Percentiles rank a stretch among this genome's conserved stretches.
Evolutionary conservation across 2,329 filamentous ascomycete genomes (phyloP).

Genomic region (Penicillium capsulatum): DNA sequence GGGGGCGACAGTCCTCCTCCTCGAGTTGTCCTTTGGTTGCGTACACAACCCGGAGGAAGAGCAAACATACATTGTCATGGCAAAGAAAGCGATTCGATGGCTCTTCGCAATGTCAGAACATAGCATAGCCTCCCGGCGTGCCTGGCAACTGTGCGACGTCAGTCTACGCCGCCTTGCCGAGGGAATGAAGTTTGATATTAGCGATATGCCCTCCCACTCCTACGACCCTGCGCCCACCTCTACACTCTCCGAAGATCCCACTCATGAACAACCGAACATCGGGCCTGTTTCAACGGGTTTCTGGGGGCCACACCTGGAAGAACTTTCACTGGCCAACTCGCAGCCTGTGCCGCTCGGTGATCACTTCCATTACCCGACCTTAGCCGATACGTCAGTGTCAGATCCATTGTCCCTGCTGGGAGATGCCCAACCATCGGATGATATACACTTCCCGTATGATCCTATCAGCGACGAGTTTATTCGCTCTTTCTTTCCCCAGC

Average conservation of each 20-base stretch:
- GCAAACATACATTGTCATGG: constrained; percentile 29
- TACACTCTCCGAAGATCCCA: constrained; percentile 4
- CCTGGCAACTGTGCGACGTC: constrained; percentile 41
- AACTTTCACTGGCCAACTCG: constrained; percentile 3
- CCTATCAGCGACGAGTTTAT: constrained; percentile 39
- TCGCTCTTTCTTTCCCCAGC: constrained; percentile 36
- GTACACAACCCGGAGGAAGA: constrained; percentile 44
- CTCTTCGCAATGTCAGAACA: constrained; percentile 40
- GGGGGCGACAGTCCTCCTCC: constrained; percentile 41
- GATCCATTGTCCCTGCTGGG: constrained; percentile 11
- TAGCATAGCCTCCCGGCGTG: constrained; percentile 38
- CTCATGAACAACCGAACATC: neutral
- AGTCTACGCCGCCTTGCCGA: constrained; percentile 32
- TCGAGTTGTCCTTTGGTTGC: constrained; percentile 44
- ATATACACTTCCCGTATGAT: constrained; percentile 38
- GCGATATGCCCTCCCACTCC: constrained; percentile 30
- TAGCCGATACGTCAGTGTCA: constrained; percentile 5
- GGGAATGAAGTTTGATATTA: constrained; percentile 36
- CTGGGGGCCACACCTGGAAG: constrained; percentile 15
- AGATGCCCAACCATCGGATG: constrained; percentile 14
- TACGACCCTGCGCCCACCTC: constrained; percentile 15
- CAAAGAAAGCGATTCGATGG: constrained; percentile 45
- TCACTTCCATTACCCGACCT: constrained; percentile 3
- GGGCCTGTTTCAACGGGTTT: neutral
- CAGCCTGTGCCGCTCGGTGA: constrained; percentile 2